phyloP scores from a whole-genome alignment of 2,329 filamentous ascomycete genomes.

The Fusarium oligoseptatum region DNA sequence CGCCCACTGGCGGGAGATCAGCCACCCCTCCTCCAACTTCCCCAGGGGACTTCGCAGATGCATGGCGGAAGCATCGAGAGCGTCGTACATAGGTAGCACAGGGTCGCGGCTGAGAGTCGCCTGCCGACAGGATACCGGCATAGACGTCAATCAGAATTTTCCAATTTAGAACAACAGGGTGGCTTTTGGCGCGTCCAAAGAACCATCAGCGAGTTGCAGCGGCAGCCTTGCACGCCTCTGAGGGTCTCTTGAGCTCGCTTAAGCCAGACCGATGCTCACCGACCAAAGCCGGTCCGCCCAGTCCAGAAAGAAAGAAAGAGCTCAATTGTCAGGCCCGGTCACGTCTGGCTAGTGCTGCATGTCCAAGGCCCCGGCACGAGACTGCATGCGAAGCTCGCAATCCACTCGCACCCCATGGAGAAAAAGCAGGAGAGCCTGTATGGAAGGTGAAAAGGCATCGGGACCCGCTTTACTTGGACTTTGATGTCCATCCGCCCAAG shows the following conservation, averaged over 20 bases:
- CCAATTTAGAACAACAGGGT: neutral
- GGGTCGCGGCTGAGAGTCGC: neutral
- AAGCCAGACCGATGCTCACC: constrained; percentile 11
- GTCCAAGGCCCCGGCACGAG: constrained; percentile 35
- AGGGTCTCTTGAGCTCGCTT: constrained; percentile 5
- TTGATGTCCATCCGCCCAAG: constrained; percentile 17
- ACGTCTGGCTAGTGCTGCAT: constrained; percentile 29
- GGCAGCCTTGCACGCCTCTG: neutral
- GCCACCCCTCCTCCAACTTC: constrained; percentile 32
- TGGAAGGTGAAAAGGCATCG: constrained; percentile 20
- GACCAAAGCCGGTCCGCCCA: constrained; percentile 17
- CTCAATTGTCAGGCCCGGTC: constrained; percentile 40
- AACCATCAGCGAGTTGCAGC: neutral
- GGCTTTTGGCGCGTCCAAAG: neutral
- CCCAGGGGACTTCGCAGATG: neutral
- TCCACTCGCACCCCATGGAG: constrained; percentile 40
- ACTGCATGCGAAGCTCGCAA: constrained; percentile 22
- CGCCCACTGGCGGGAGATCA: constrained; percentile 32
- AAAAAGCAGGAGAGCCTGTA: constrained; percentile 19
- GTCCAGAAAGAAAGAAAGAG: constrained; percentile 21
- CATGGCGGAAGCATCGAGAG: constrained; percentile 9
- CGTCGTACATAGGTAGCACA: neutral
- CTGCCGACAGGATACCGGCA: neutral
- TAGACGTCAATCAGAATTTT: neutral
- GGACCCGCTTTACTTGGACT: constrained; percentile 23